These are phyloP conservation scores for Salvia splendens DNA, from an alignment of 257 asterid species.

Conservation along the genomic window DNA sequence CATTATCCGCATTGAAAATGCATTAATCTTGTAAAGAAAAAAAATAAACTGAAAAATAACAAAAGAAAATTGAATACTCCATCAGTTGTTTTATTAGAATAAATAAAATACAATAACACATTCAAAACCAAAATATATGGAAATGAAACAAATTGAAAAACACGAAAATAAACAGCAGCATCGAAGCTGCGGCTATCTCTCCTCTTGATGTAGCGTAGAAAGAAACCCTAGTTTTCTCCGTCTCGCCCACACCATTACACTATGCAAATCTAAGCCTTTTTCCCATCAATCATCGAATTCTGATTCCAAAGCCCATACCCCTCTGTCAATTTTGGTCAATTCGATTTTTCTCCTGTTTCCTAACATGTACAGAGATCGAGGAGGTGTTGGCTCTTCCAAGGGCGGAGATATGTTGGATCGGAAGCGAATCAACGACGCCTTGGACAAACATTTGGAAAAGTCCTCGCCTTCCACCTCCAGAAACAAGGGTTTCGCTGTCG, in stretches of 20 bases:
- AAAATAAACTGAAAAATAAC: no score
- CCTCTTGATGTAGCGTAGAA: conserved; percentile 26
- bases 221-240: conserved; percentile 47
- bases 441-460: conserved; percentile 59
- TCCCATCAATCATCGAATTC: conserved; percentile 18
- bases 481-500: conserved; percentile 41
- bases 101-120: no score
- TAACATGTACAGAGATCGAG: conserved; percentile 60
- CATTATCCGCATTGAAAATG: no score
- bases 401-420: conserved; percentile 57
- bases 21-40: no score
- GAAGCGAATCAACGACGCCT: conserved; percentile 60
- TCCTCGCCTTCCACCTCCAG: conserved; percentile 58
- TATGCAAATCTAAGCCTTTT: conserved; percentile 30
- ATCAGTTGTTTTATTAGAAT: no score
- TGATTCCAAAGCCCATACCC: not conserved
- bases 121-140: not conserved
- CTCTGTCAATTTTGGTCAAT: conserved; percentile 2
- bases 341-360: conserved; percentile 18
- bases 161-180: conserved; percentile 31
- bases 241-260: conserved; percentile 27
- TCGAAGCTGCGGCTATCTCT: conserved; percentile 31
- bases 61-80: no score
- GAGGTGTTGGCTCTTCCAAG: conserved; percentile 54
- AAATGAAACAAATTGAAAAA: conserved; percentile 7